Evolutionary conservation across 345 rosid genomes (phyloP).

Genomic region (Lagerstroemia speciosa): DNA sequence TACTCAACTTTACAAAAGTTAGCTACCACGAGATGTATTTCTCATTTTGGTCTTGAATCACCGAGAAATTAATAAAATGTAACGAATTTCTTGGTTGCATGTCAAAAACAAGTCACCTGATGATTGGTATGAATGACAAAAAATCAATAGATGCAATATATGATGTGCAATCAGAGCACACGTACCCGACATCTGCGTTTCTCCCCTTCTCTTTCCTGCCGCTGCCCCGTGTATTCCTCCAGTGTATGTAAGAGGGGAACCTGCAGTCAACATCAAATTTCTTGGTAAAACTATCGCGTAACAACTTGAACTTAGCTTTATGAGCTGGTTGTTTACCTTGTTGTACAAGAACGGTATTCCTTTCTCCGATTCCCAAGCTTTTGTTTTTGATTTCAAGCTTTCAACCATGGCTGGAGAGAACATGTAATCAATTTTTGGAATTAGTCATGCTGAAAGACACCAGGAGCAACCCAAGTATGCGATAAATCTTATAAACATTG

Average conservation of each 20-base stretch:
- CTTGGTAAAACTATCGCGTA: conserved; percentile 9
- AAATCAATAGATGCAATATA: too few species aligned
- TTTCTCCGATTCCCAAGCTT: conserved; percentile 74
- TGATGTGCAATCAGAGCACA: too few species aligned
- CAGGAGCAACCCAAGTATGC: not conserved
- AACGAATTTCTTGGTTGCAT: too few species aligned
- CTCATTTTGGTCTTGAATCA: too few species aligned
- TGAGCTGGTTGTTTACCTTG: conserved; percentile 36
- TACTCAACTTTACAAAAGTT: too few species aligned
- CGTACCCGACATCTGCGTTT: conserved; percentile 74
- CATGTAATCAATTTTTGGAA: not conserved
- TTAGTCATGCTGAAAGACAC: not conserved
- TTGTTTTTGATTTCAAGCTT: conserved; percentile 46
- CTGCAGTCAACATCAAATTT: conserved; percentile 29
- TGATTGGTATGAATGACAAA: too few species aligned
- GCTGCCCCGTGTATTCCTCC: conserved; percentile 45
- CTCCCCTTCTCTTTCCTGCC: conserved; percentile 65
- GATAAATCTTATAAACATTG: not conserved
- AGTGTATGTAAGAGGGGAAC: conserved; percentile 37
- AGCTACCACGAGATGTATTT: too few species aligned
- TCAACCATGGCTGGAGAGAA: conserved; percentile 42
- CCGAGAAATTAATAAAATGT: too few species aligned
- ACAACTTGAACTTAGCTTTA: conserved; percentile 4
- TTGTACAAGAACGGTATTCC: conserved; percentile 62
- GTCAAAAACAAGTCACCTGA: too few species aligned